Conservation (phyloP, 1,284 basidiomycete genomes). For the Abortiporus biennis region DNA sequence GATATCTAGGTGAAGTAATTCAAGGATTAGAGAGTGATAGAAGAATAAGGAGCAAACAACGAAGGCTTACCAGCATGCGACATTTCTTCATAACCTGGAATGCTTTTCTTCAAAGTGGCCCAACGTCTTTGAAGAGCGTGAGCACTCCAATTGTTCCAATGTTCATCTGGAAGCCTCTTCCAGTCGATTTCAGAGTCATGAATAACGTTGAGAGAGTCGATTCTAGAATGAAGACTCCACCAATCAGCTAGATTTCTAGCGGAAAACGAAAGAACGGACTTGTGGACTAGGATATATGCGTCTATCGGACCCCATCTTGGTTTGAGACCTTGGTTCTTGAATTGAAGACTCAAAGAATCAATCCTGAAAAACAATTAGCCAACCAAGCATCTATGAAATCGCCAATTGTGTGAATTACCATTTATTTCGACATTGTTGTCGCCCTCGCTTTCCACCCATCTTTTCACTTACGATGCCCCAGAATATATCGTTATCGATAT, state of each 20-base stretch:
- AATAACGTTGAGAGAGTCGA: constrained; percentile 64
- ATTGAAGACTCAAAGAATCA: constrained; percentile 62
- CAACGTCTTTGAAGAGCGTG: constrained; percentile 72
- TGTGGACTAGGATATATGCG: constrained; percentile 73
- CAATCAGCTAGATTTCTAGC: neutral
- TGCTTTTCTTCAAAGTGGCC: constrained; percentile 67
- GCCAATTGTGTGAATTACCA: constrained; percentile 39
- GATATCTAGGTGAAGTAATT: constrained; percentile 38
- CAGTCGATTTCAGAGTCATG: constrained; percentile 84
- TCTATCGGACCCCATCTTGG: constrained; percentile 72
- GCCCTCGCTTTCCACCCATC: constrained; percentile 68
- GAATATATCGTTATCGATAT: constrained; percentile 72
- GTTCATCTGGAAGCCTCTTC: constrained; percentile 64
- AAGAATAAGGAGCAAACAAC: constrained; percentile 4
- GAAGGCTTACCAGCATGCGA: constrained; percentile 54
- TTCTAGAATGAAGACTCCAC: constrained; percentile 31
- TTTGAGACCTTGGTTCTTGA: constrained; percentile 63
- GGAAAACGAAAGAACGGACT: constrained; percentile 38
- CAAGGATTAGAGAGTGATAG: neutral
- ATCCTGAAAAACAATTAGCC: constrained; percentile 41
- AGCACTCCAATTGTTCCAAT: constrained; percentile 81
- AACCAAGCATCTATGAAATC: neutral
- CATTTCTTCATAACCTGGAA: constrained; percentile 75
- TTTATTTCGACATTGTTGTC: constrained; percentile 82
- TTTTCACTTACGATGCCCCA: constrained; percentile 70